Evolutionary conservation across 768 basidiomycete species (phyloP).

Genomic region (Lactarius sanguifluus): DNA sequence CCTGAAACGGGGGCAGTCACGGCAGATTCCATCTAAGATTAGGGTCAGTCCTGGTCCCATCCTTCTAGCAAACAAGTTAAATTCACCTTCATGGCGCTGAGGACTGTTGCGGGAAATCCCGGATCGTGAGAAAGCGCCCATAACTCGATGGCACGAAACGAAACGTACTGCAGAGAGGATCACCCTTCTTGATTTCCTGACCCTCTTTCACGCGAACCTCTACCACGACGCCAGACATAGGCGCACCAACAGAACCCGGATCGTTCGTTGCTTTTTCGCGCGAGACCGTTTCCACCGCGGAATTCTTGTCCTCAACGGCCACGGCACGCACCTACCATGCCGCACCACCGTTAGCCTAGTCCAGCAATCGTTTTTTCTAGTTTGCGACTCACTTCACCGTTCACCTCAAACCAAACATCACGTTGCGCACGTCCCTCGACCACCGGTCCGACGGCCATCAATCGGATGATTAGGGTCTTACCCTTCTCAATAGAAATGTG

Average conservation of each 20-base stretch:
- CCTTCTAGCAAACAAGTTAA: constrained; percentile 18
- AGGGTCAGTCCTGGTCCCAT: constrained; percentile 28
- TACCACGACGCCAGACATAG: constrained; percentile 97
- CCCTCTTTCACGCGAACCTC: constrained; percentile 98
- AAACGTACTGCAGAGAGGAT: constrained; percentile 84
- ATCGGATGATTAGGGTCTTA: constrained; percentile 93
- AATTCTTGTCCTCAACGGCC: constrained; percentile 93
- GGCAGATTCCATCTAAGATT: constrained; percentile 88
- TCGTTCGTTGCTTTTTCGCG: constrained; percentile 93
- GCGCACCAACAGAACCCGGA: constrained; percentile 95
- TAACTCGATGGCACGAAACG: constrained; percentile 20
- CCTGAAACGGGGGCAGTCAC: constrained; percentile 97
- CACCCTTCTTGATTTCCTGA: constrained; percentile 96
- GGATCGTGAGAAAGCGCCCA: constrained; percentile 25
- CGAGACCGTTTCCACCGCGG: constrained; percentile 91
- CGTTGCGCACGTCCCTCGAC: constrained; percentile 89
- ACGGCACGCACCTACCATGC: constrained; percentile 81
- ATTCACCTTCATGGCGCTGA: constrained; percentile 95
- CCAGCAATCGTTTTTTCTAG: constrained; percentile 1
- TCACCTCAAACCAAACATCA: constrained; percentile 98
- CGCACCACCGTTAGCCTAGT: constrained; percentile 10
- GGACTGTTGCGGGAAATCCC: constrained; percentile 47
- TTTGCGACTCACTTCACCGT: constrained; percentile 71
- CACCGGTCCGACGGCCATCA: constrained; percentile 94
- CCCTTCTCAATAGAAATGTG: constrained; percentile 94